Evolutionary conservation across 805 yeast genomes (phyloP), one percentile per base, ranked within the genome.

Genomic region (Candida xiaguanensis): DNA sequence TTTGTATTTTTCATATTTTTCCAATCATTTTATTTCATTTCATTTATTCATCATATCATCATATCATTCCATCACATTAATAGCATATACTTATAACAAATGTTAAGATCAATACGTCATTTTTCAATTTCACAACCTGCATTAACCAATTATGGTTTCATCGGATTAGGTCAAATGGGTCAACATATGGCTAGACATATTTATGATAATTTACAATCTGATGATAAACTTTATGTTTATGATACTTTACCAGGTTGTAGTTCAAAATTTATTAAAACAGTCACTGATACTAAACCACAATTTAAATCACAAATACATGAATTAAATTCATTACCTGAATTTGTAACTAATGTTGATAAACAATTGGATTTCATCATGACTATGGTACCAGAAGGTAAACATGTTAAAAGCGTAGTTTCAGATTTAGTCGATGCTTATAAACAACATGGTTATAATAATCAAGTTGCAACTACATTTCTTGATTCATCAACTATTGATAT

Each of bases 161-260:
- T 75, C 30, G 80, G 80, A n/a, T 59, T 75, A 22, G 80, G 80
- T 22, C 73, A 71, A 40, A 75, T 75, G 80, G 77, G 80, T 38
- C 72, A 67, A 38, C 72, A 71, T 47, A 75, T 75, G 80, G 79
- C 79, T 14, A 55, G 63, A 41, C 77, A 75, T 47, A 58, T 75
- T 22, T 63, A 67, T 49, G 58, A 60, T 40, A 59, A 66, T 39
- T 51, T 70, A 41, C 58, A 56, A 27, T 54, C 65, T 1, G 39
- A 45, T 11, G 78, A 75, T 39, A 51, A 55, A 24, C 56, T 74
- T 37, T 62, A 66, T 28, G 74, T 75, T 8, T 64, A 64, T 48
- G 80, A 75, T 50, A 58, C 67, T 3, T 56, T 55, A 14, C 57
- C 62, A 3, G 50, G 40, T 5, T 62, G 66, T 31, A 51, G 58